Conservation (phyloP, 2,329 filamentous ascomycete genomes). For the Botrytis byssoidea region DNA sequence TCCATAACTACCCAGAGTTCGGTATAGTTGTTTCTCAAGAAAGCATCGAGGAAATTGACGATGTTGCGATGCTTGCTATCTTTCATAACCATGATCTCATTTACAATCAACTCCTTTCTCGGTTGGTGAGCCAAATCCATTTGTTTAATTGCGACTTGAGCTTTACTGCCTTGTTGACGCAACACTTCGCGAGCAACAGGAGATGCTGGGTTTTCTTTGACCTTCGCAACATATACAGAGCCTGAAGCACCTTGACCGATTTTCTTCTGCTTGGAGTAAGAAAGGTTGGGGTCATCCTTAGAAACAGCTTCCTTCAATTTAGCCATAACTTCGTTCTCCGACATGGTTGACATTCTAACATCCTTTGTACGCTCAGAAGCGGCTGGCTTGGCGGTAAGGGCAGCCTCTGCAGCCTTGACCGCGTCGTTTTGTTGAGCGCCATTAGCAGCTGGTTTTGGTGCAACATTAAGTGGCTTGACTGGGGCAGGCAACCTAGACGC, state of each 20-base stretch:
- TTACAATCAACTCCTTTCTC: constrained; percentile 96
- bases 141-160: constrained; percentile 97
- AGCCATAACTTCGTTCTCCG: constrained; percentile 94
- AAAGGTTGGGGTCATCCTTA: constrained; percentile 89
- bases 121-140: constrained; percentile 99
- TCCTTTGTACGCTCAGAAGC: constrained; percentile 78
- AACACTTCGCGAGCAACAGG: constrained; percentile 74
- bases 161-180: constrained; percentile 73
- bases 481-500: constrained; percentile 57
- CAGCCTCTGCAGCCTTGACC: constrained; percentile 86
- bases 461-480: constrained; percentile 73
- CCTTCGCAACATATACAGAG: constrained; percentile 95
- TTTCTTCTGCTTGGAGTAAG: constrained; percentile 99
- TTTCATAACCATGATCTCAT: constrained; percentile 99
- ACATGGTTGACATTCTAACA: constrained; percentile 98
- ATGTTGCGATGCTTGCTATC: constrained; percentile 98
- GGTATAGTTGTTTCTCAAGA: constrained; percentile 88
- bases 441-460: constrained; percentile 57
- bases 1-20: constrained; percentile 99
- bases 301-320: constrained; percentile 92
- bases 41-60: constrained; percentile 97
- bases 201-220: constrained; percentile 87
- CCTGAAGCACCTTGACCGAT: constrained; percentile 98
- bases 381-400: constrained; percentile 78
- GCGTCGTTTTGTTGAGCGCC: constrained; percentile 55